Evolutionary conservation across 2,329 filamentous ascomycete genomes (phyloP), one percentile per base, ranked within the genome.

Genomic region (Byssoonygena ceratinophila): DNA sequence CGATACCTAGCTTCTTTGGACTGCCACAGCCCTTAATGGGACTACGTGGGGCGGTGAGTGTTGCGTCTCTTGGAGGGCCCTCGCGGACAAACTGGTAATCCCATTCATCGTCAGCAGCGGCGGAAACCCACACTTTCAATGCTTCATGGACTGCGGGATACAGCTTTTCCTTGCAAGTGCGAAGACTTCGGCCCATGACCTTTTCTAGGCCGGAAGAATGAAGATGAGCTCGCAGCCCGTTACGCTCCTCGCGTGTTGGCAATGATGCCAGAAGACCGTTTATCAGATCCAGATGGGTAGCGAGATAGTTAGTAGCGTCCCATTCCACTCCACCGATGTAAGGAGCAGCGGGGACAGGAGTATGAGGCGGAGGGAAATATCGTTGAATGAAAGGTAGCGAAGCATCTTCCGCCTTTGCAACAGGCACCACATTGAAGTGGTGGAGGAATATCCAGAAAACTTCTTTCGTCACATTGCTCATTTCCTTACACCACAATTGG

Each of bases 391-490:
- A 71, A 23, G 61, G 63, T 51, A 48, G 59, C 59, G 55, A 54
- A 36, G 48, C 58, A 29, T 67, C 63, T 4, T 66, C 64, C 22
- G 63, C 58, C 44, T 68, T 62, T 49, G 64, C 56, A 52, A 70
- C 60, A 29, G 87, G 78, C 34, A 97, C 79, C 43, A 96, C 83
- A 62, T 97, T 97, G 54, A 94, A 76, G 60, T 94, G 86, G 69
- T 97, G 91, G 51, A 97, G 76, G 72, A 97, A 98, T 65, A 97
- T 97, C 91, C 91, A 98, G 66, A 98, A 98, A 25, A 97, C 91
- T 67, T 98, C 91, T 68, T 96, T 96, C 39, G 90, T 95, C 45
- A 97, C 91, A 61, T 86, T 90, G 55, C 84, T 83, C 16, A 91
- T 82, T 70, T 98, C 92, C 68, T 90, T 92, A 70, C 84, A 88